Base-by-base conservation (phyloP, 2,329 filamentous ascomycete genomes). In the Colletotrichum siamense region DNA sequence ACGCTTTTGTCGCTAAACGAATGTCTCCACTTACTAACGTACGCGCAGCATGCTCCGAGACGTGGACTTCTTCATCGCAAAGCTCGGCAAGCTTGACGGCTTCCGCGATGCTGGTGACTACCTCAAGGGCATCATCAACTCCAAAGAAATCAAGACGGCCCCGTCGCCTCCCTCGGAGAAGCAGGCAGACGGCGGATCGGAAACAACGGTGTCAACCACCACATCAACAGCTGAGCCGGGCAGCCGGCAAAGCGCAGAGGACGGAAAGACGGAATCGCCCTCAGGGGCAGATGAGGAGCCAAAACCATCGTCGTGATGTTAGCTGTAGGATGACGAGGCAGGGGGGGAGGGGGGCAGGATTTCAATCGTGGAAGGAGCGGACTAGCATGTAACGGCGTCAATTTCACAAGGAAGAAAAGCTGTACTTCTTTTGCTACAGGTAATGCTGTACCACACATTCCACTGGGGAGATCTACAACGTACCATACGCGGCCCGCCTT, bases 51-150 rank as follows among this genome's bases (percentile, higher is more conserved):
- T 98, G 88, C 87, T 95, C 65, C 90, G 90, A 63, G 96, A 98
- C 81, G 90, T 95, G 18, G 92, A 96, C 72, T 91, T 93, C 79
- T 94, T 98, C 80, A 90, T 92, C 65, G 86, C 89, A 2, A 93
- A 92, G 79, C 89, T 98, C 8, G 89, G 92, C 79, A 96, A 95
- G 82, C 91, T 98, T 52, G 94, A 97, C 69, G 95, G 95, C 2
- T 95, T 95, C 75, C 93, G 91, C 12, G 93, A 96, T 79, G 88
- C 95, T 4, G 95, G 94, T 34, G 90, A 94, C 44, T 89, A 93
- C 77, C 88, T 98, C 7, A 85, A 93, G 15, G 90, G 91, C 24
- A 89, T 95, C 55, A 88, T 94, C 71, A 90, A 90, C 73, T 86
- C 88, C 15, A 96, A 95, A 83, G 84, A 87, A 32, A 83, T 88